phyloP scores from a whole-genome alignment of 257 asterid species.

The Parsonsia alboflavescens region DNA sequence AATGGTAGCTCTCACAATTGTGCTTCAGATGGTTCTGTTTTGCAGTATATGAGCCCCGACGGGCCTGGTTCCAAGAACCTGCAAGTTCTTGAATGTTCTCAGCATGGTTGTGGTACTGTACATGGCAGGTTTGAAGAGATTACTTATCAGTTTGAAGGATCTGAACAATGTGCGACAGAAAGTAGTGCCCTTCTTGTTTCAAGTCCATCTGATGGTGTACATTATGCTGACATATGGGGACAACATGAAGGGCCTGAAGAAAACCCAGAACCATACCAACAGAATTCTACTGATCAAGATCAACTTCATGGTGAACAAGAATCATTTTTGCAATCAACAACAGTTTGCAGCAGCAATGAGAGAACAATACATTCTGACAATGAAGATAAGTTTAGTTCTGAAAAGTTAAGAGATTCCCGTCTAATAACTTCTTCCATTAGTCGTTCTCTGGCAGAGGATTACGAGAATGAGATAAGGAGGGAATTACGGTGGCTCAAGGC shows the following conservation, averaged over 20 bases:
- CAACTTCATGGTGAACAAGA: slow-evolving; percentile 12
- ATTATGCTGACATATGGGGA: slow-evolving; percentile 31
- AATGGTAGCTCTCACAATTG: slow-evolving; percentile 40
- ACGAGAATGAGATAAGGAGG: slow-evolving; percentile 42
- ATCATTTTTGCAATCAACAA: slow-evolving; percentile 18
- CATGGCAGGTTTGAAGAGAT: slow-evolving; percentile 94
- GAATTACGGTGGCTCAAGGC: slow-evolving; percentile 71
- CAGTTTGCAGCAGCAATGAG: slow-evolving; percentile 17
- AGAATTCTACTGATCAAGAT: slow-evolving; percentile 10
- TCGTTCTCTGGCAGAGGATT: slow-evolving; percentile 19
- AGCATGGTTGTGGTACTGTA: slow-evolving; percentile 49
- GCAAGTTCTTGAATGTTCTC: slow-evolving; percentile 41
- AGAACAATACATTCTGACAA: neutral
- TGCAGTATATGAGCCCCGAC: slow-evolving; percentile 27
- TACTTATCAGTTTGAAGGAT: slow-evolving; percentile 55
- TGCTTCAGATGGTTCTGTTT: slow-evolving; percentile 30
- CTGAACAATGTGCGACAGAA: slow-evolving; percentile 38
- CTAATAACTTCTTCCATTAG: slow-evolving; percentile 23
- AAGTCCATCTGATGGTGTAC: slow-evolving; percentile 30
- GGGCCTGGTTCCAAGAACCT: slow-evolving; percentile 30
- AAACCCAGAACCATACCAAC: neutral
- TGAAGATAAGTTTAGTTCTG: slow-evolving; percentile 10
- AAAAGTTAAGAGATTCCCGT: slow-evolving; percentile 11
- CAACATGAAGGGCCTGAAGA: slow-evolving; percentile 34
- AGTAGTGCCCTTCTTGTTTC: slow-evolving; percentile 34